Conservation (phyloP, 306 rosid species). For the Rosa persica region DNA sequence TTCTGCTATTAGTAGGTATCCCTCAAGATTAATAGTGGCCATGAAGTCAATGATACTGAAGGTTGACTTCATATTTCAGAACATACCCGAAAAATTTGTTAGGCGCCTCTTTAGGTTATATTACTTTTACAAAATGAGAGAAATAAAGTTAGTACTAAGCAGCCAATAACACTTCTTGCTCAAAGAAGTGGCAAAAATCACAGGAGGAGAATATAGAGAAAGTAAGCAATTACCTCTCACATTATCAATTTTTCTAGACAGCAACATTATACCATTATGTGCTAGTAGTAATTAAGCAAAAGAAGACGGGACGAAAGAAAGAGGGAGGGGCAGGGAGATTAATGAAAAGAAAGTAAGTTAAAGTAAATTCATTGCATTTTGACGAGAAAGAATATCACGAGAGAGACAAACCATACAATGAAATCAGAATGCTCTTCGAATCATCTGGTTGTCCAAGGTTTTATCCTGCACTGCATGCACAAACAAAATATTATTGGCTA, state of each 20-base stretch:
- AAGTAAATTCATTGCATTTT: not conserved
- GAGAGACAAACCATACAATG: not conserved
- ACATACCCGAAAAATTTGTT: not conserved
- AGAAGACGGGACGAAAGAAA: not conserved
- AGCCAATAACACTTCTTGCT: not conserved
- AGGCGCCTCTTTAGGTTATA: not conserved
- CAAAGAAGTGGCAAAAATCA: not conserved
- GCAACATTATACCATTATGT: not conserved
- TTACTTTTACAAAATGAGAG: not conserved
- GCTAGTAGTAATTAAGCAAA: no score
- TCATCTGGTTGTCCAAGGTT: not conserved
- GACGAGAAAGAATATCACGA: not conserved
- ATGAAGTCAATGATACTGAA: not conserved
- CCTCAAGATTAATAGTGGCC: no score
- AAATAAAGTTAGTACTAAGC: not conserved
- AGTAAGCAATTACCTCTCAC: not conserved
- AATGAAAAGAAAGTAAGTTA: no score
- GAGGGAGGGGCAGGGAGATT: not conserved
- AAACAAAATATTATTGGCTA: not conserved
- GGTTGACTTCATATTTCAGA: not conserved
- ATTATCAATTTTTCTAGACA: not conserved
- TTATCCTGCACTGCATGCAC: not conserved
- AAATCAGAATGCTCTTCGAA: not conserved
- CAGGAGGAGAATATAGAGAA: no score
- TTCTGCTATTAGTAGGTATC: not conserved